A percentile compares a stretch with the other conserved stretches of the same genome.
Conservation (phyloP, 2,329 filamentous ascomycete genomes). For the Epichloe festucae region DNA sequence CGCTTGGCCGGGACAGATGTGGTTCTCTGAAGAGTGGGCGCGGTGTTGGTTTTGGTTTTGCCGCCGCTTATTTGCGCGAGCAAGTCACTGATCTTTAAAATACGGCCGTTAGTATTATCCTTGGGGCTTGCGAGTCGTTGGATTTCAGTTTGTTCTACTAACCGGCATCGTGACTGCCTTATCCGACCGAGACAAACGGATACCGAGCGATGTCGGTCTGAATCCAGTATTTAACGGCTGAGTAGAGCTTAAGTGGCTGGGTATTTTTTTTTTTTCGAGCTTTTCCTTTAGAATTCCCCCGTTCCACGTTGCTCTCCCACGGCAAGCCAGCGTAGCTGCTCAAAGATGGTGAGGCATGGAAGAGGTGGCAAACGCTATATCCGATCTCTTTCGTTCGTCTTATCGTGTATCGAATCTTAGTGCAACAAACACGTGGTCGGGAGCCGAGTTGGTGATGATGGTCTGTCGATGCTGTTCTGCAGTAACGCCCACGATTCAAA, state of each 20-base stretch:
- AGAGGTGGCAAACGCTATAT: not conserved
- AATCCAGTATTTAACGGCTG: not conserved
- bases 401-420: not conserved
- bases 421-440: not conserved
- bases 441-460: not conserved
- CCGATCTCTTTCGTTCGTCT: not conserved
- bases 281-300: not conserved
- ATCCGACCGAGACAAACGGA: not conserved
- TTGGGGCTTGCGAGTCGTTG: not conserved
- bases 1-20: slow-evolving; percentile 32
- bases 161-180: slow-evolving; percentile 18
- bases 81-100: slow-evolving; percentile 21
- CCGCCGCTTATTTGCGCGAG: slow-evolving; percentile 47
- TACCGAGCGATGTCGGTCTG: not conserved
- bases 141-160: slow-evolving; percentile 7
- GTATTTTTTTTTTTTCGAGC: not conserved
- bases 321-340: slow-evolving; percentile 2
- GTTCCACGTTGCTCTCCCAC: not conserved
- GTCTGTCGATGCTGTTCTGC: not conserved
- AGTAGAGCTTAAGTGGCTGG: not conserved
- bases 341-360: slow-evolving; percentile 1
- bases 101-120: not conserved
- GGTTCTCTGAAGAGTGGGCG: slow-evolving; percentile 16
- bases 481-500: not conserved
- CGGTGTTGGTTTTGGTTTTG: slow-evolving; percentile 25